phyloP scores from a whole-genome alignment of 2,329 filamentous ascomycete species.

The Rhynchosporium graminicola region DNA sequence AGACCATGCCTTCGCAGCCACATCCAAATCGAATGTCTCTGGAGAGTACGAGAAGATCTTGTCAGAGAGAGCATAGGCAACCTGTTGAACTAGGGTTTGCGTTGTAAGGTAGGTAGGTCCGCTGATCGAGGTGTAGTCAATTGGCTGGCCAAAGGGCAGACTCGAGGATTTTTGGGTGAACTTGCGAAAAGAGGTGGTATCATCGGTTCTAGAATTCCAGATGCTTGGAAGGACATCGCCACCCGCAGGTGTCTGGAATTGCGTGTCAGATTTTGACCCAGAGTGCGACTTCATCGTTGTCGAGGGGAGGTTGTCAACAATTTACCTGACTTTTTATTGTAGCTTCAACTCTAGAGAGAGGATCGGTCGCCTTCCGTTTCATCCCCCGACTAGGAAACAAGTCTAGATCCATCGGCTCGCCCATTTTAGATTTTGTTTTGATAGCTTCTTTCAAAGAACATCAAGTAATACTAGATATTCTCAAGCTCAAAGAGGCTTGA shows the following conservation, averaged over 20 bases:
- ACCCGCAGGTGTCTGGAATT: conserved; percentile 34
- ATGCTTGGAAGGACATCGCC: conserved; percentile 34
- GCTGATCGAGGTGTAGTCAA: conserved; percentile 63
- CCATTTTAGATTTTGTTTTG: conserved; percentile 29
- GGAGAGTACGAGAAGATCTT: conserved; percentile 98
- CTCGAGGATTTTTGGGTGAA: conserved; percentile 48
- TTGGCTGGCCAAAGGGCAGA: conserved; percentile 58
- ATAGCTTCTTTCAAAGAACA: not conserved
- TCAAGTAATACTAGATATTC: conserved; percentile 2
- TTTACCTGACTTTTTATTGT: conserved; percentile 28
- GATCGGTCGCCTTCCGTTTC: conserved; percentile 37
- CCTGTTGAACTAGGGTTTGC: conserved; percentile 92
- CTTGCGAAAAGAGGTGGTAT: conserved; percentile 31
- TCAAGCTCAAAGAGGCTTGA: conserved; percentile 12
- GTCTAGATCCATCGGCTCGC: conserved; percentile 35
- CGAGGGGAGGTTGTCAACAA: not conserved
- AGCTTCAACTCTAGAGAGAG: conserved; percentile 27
- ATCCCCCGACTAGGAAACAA: conserved; percentile 26
- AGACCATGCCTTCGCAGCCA: conserved; percentile 79
- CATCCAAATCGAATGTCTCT: conserved; percentile 87
- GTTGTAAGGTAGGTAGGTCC: conserved; percentile 92
- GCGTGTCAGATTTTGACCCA: conserved; percentile 17
- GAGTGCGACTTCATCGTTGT: not conserved
- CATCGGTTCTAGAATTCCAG: conserved; percentile 37
- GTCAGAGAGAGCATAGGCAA: conserved; percentile 92